Evolutionary conservation across 495 filamentous ascomycete genomes (phyloP).

Genomic region (Podospora anserina): DNA sequence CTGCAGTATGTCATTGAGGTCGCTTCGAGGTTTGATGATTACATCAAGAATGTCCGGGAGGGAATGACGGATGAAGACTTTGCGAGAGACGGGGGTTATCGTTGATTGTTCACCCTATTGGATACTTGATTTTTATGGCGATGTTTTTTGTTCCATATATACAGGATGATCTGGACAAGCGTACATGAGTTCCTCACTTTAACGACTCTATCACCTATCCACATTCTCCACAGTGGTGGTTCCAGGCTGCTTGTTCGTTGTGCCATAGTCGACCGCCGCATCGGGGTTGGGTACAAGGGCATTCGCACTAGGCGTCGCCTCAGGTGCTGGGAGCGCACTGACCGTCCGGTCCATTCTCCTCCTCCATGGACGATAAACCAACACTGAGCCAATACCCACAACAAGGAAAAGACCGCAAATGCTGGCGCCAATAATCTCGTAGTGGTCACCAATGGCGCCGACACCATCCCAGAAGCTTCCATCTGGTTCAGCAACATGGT

Average conservation of each 20-base stretch:
- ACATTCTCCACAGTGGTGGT: neutral
- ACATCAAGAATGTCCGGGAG: neutral
- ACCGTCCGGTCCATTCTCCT: conserved; percentile 37
- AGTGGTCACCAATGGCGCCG: conserved; percentile 68
- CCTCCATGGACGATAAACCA: conserved; percentile 76
- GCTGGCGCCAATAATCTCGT: conserved; percentile 78
- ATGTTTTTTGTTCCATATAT: too few relatives aligned
- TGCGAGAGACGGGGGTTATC: neutral
- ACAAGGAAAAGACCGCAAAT: conserved; percentile 83
- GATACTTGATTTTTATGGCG: too few relatives aligned
- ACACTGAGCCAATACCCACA: conserved; percentile 65
- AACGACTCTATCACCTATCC: neutral
- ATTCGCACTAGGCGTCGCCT: neutral
- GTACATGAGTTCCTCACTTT: neutral
- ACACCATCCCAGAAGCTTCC: conserved; percentile 89
- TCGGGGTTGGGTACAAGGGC: neutral
- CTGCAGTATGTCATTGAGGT: conserved; percentile 9
- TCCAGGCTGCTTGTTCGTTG: neutral
- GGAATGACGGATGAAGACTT: neutral
- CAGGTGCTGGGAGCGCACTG: neutral
- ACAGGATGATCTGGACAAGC: too few relatives aligned
- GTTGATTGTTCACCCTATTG: neutral
- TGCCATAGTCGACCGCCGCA: neutral
- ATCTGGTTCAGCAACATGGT: conserved; percentile 67
- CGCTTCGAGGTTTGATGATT: neutral